These are phyloP conservation scores for Cenchrus americanus DNA, from an alignment of 176 grass and related monocot genomes.

Conservation along the genomic window DNA sequence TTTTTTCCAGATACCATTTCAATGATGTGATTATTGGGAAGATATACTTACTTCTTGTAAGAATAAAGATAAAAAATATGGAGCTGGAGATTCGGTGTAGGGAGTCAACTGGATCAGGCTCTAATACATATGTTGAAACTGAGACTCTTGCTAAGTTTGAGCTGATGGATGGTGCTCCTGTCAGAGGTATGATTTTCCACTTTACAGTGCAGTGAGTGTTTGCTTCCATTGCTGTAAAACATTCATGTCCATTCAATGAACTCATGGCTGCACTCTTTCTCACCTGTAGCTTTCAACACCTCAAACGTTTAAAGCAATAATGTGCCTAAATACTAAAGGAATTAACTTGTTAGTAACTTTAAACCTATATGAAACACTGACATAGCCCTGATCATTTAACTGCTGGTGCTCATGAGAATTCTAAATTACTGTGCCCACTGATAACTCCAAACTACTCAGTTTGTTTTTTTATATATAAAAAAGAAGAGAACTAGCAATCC, in stretches of 20 bases:
- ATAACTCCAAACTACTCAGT: background rate
- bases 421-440: background rate
- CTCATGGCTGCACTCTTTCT: background rate
- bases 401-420: background rate
- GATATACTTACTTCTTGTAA: constrained; percentile 98
- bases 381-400: background rate
- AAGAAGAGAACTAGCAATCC: background rate
- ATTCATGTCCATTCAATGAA: background rate
- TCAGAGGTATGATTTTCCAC: constrained; percentile 66
- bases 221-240: background rate
- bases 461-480: background rate
- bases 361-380: background rate
- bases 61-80: constrained; percentile 99
- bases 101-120: constrained; percentile 94
- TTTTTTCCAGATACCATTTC: constrained; percentile 77
- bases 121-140: constrained; percentile 98
- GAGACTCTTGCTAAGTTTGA: constrained; percentile 99
- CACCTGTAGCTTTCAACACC: background rate
- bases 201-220: background rate
- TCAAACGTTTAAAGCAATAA: constrained; percentile 16
- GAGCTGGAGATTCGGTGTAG: constrained; percentile 82
- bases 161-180: constrained; percentile 99
- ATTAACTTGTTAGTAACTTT: background rate
- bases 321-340: background rate
- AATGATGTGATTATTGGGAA: constrained; percentile 94